Conservation (phyloP, 345 rosid genomes). For the Eucalyptus polyanthemos region DNA sequence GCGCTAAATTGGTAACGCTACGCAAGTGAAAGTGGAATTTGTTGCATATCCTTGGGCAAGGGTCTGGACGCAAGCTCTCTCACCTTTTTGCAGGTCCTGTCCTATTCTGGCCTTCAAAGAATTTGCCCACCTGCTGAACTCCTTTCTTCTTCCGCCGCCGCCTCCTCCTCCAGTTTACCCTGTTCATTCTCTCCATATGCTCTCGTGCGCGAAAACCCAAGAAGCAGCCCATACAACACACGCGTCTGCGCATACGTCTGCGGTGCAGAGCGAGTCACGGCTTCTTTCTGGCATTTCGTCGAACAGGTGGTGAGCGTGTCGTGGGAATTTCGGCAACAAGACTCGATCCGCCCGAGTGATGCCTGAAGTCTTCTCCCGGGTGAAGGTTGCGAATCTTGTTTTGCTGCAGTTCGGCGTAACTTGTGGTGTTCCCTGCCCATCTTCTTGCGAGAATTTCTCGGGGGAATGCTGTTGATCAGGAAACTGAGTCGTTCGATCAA, state of each 20-base stretch:
- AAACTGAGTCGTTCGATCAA: background rate
- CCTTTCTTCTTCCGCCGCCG: background rate
- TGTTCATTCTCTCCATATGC: background rate
- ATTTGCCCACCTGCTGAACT: background rate
- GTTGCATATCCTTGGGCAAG: no score
- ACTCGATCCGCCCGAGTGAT: background rate
- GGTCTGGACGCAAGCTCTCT: no score
- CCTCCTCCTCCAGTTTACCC: background rate
- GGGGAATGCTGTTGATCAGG: background rate
- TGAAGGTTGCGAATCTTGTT: background rate
- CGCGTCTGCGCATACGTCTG: background rate
- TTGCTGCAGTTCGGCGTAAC: background rate
- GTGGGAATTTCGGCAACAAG: background rate
- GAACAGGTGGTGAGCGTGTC: background rate
- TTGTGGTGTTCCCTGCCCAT: background rate
- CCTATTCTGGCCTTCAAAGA: background rate
- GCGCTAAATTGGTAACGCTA: background rate
- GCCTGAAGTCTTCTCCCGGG: background rate
- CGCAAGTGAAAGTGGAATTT: no score
- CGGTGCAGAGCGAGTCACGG: fast-evolving
- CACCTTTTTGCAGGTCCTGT: background rate
- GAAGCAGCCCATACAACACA: background rate
- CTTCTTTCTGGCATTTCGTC: background rate
- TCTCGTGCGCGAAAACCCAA: background rate
- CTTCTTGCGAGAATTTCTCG: background rate